Conservation (phyloP, 2,329 filamentous ascomycete species). For the Botrytis cinerea region DNA sequence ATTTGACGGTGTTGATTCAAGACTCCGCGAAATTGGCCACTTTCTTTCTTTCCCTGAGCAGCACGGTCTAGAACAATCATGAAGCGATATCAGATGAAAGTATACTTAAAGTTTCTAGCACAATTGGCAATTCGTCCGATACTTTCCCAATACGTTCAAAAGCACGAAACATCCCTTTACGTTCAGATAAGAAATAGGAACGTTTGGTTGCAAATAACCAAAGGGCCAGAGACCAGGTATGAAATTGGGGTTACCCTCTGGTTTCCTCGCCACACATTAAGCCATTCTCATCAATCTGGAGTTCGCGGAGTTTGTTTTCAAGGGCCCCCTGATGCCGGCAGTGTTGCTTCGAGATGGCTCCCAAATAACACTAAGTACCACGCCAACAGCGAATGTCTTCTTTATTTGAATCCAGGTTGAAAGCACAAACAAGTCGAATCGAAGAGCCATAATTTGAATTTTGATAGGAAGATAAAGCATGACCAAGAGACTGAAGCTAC, state of each 20-base stretch:
- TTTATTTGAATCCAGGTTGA: not conserved
- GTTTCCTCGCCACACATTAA: not conserved
- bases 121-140: conserved; percentile 6
- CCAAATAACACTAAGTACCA: not conserved
- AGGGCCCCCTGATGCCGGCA: not conserved
- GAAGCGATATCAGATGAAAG: not conserved
- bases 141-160: conserved; percentile 4
- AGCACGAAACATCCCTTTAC: not conserved
- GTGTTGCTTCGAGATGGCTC: not conserved
- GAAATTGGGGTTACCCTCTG: not conserved
- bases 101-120: not conserved
- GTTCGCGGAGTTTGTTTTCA: not conserved
- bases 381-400: not conserved
- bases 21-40: conserved; percentile 18
- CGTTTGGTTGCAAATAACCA: not conserved
- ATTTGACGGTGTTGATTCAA: conserved; percentile 4
- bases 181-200: not conserved
- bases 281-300: conserved; percentile 1
- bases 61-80: conserved; percentile 2
- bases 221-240: not conserved
- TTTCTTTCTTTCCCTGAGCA: not conserved
- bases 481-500: not conserved
- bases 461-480: not conserved
- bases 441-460: not conserved
- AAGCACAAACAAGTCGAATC: not conserved